Evolutionary conservation across 495 filamentous ascomycete species (phyloP).

Genomic region (Tuber aestivum): DNA sequence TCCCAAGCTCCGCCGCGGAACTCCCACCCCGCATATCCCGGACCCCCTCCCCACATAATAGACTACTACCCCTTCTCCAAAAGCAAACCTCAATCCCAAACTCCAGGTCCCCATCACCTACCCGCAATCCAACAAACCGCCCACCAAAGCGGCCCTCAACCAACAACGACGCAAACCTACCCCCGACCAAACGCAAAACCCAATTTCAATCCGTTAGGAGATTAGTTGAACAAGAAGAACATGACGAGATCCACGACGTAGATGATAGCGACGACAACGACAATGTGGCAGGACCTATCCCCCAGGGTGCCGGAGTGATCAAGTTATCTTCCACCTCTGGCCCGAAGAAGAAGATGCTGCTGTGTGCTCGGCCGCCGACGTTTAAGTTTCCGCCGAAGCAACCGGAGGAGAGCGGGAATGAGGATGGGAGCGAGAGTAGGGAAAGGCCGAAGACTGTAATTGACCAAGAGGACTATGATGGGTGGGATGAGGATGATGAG

Average conservation of each 20-base stretch:
- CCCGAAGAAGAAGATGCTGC: not conserved
- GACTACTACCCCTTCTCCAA: not conserved
- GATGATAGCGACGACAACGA: not conserved
- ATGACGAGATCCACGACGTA: not conserved
- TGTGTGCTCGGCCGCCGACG: not conserved
- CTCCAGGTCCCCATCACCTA: not conserved
- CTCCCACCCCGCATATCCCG: not conserved
- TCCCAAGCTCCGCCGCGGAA: not conserved
- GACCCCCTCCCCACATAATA: not conserved
- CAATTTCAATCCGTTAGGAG: not conserved
- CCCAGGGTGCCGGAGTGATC: not conserved
- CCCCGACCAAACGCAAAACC: not conserved
- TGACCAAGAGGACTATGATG: not conserved
- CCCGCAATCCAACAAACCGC: not conserved
- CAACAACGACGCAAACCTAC: not conserved
- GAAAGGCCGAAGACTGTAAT: not conserved
- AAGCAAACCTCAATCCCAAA: not conserved
- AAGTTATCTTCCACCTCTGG: not conserved
- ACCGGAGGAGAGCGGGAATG: not conserved
- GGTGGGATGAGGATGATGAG: not conserved
- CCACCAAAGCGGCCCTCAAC: not conserved
- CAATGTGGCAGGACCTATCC: not conserved
- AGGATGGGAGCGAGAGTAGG: not conserved
- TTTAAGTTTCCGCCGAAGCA: conserved; percentile 1
- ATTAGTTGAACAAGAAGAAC: not conserved